Evolutionary conservation across 768 basidiomycete species (phyloP).

Genomic region (Xanthoconium stramineum): DNA sequence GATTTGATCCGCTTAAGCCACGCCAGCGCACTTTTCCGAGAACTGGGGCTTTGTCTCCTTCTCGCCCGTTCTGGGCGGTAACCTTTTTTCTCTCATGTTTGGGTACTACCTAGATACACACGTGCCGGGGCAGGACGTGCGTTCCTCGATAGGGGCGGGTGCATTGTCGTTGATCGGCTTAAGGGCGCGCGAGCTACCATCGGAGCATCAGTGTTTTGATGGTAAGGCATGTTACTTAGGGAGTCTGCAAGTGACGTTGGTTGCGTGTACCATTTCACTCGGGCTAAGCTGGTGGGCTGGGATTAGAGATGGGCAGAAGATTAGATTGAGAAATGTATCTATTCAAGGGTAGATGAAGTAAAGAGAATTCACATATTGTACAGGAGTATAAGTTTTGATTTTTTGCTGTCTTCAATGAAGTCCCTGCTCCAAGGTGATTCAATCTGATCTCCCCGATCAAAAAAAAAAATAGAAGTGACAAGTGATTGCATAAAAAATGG

Average conservation of each 20-base stretch:
- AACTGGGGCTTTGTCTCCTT: conserved; percentile 82
- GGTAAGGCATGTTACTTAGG: conserved; percentile 60
- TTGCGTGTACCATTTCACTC: conserved; percentile 36
- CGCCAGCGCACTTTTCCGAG: conserved; percentile 67
- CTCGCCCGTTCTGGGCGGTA: conserved; percentile 74
- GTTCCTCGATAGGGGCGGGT: background rate
- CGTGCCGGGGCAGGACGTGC: conserved; percentile 23
- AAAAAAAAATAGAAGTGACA: no score
- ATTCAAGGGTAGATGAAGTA: no score
- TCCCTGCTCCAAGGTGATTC: no score
- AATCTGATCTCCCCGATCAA: no score
- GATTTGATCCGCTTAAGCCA: background rate
- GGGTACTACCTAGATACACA: conserved; percentile 80
- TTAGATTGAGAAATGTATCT: no score
- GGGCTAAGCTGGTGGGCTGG: conserved; percentile 38
- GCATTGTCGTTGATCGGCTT: background rate
- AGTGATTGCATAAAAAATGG: no score
- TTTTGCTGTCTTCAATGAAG: no score
- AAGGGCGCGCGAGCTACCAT: conserved; percentile 18
- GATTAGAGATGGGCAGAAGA: conserved; percentile 28
- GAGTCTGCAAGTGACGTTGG: conserved; percentile 48
- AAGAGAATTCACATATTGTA: no score
- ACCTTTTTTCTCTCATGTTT: conserved; percentile 81
- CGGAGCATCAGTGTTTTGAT: conserved; percentile 47
- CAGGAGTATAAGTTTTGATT: no score